phyloP scores from a whole-genome alignment of 2,329 filamentous ascomycete species.

The Ascochyta clinopodiicola region DNA sequence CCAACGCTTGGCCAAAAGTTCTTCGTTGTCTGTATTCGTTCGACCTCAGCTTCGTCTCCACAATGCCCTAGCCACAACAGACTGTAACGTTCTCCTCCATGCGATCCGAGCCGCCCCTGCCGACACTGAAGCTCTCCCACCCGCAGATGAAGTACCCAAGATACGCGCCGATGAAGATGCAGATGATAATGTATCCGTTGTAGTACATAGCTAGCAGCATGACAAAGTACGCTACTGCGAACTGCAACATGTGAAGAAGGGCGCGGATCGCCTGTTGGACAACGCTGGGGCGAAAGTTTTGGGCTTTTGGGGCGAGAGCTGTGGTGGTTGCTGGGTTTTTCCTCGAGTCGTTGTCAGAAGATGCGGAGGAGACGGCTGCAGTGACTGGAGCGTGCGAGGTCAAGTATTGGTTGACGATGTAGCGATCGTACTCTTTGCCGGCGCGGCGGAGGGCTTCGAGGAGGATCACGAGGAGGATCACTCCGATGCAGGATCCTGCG shows the following conservation, averaged over 20 bases:
- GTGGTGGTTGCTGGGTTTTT: conserved; percentile 18
- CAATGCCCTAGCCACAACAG: conserved; percentile 37
- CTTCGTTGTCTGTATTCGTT: background rate
- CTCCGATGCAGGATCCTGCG: conserved; percentile 80
- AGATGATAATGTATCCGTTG: conserved; percentile 72
- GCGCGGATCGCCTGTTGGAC: conserved; percentile 74
- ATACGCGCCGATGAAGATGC: conserved; percentile 47
- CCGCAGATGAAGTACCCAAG: conserved; percentile 47
- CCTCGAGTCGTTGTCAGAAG: conserved; percentile 18
- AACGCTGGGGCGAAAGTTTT: conserved; percentile 61
- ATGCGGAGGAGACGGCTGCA: conserved; percentile 21
- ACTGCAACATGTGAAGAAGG: conserved; percentile 74
- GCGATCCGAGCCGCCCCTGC: conserved; percentile 33
- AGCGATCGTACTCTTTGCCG: conserved; percentile 76
- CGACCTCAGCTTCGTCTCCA: background rate
- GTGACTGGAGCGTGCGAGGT: conserved; percentile 18
- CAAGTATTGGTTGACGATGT: conserved; percentile 63
- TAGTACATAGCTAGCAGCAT: conserved; percentile 76
- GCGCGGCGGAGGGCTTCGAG: conserved; percentile 76
- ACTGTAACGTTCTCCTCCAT: conserved; percentile 46
- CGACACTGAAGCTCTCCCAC: conserved; percentile 43
- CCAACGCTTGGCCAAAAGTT: background rate
- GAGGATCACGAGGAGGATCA: conserved; percentile 72
- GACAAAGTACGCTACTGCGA: conserved; percentile 79
- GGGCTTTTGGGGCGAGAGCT: conserved; percentile 4